phyloP scores from a whole-genome alignment of 1,139 yeast genomes.

The Taiozyma sp. region DNA sequence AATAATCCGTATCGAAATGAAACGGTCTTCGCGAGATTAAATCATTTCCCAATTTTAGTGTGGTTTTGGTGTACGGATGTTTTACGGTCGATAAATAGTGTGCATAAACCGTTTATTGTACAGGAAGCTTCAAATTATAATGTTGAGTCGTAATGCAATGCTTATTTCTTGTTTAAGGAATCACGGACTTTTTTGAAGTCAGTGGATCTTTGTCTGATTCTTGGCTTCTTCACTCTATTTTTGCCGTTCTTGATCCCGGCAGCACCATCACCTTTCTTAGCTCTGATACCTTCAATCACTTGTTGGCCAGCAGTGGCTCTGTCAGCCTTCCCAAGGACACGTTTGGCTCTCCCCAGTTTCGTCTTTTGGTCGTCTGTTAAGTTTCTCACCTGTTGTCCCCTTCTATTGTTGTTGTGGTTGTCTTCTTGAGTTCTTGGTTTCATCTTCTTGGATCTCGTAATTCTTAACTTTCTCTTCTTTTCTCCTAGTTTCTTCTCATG shows the following conservation, averaged over 20 bases:
- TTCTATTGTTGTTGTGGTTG: not conserved
- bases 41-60: too few species aligned
- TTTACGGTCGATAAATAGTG: not conserved
- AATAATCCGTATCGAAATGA: not conserved
- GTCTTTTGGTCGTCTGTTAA: slow-evolving; percentile 66
- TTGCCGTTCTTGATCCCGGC: slow-evolving; percentile 55
- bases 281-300: slow-evolving; percentile 75
- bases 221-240: slow-evolving; percentile 50
- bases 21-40: too few species aligned
- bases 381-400: slow-evolving; percentile 14
- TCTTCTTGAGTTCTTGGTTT: slow-evolving; percentile 23
- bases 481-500: slow-evolving; percentile 52
- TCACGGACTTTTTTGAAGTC: slow-evolving; percentile 19
- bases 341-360: slow-evolving; percentile 71
- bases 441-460: slow-evolving; percentile 69
- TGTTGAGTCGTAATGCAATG: not conserved
- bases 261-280: slow-evolving; percentile 59
- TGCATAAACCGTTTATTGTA: not conserved
- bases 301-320: slow-evolving; percentile 55
- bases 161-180: not conserved
- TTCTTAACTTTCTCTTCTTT: slow-evolving; percentile 65
- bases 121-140: not conserved
- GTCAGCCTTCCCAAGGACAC: slow-evolving; percentile 74
- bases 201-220: slow-evolving; percentile 30
- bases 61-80: not conserved